Percentiles rank a stretch among this genome's conserved stretches.
Conservation (phyloP, 148 eudicot genomes). For the Camellia sinensis region DNA sequence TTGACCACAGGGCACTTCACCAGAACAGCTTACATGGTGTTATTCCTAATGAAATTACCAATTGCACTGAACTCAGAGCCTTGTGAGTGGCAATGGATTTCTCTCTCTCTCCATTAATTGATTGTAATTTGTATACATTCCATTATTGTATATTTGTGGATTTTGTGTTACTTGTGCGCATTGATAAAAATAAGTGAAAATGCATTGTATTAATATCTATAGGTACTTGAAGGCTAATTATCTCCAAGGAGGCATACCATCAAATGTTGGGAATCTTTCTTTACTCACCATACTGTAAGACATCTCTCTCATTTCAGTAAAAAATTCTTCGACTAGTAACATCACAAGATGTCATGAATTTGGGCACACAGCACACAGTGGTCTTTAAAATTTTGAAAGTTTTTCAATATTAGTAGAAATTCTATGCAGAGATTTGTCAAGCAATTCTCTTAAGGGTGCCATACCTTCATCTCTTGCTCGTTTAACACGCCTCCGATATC, state of each 20-base stretch:
- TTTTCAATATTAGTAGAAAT: not conserved
- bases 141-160: not conserved
- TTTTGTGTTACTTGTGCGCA: not conserved
- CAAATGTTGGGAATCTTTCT: constrained; percentile 83
- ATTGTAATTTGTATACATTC: not conserved
- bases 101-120: constrained; percentile 5
- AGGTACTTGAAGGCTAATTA: constrained; percentile 89
- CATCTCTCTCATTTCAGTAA: not conserved
- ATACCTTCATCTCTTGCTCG: constrained; percentile 90
- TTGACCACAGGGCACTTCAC: constrained; percentile 71
- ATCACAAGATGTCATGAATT: not conserved
- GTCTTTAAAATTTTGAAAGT: too few relatives aligned
- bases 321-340: not conserved
- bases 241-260: constrained; percentile 94
- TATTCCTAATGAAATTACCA: constrained; percentile 79
- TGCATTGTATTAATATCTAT: not conserved
- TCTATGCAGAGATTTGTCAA: constrained; percentile 73
- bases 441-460: constrained; percentile 82
- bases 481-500: constrained; percentile 57
- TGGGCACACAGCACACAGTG: too few relatives aligned
- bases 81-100: constrained; percentile 50
- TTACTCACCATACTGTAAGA: constrained; percentile 74
- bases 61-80: constrained; percentile 86
- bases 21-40: constrained; percentile 86
- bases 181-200: not conserved